Percentiles rank a stretch among this genome's conserved stretches.
Conservation (phyloP, 2,329 filamentous ascomycete species). For the Cephalotrichum gorgonifer region DNA sequence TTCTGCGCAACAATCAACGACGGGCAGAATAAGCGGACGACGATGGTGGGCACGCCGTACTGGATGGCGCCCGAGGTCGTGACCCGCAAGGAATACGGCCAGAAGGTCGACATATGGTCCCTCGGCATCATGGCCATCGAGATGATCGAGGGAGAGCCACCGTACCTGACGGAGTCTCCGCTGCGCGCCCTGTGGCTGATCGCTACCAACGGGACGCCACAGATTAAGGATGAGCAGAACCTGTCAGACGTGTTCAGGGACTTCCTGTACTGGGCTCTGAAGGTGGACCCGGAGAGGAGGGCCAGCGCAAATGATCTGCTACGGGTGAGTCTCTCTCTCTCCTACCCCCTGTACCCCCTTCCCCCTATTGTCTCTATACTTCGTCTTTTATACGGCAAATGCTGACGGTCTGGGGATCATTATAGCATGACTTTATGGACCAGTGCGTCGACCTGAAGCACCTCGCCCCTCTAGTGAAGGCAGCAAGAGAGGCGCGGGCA, state of each 20-base stretch:
- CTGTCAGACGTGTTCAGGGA: constrained; percentile 76
- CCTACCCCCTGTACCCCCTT: constrained; percentile 17
- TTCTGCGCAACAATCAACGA: constrained; percentile 99
- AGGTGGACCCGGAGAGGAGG: constrained; percentile 94
- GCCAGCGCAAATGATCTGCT: constrained; percentile 90
- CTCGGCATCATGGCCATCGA: constrained; percentile 99
- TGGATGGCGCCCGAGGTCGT: constrained; percentile 99
- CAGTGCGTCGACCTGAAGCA: constrained; percentile 63
- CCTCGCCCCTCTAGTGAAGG: constrained; percentile 76
- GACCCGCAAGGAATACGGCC: constrained; percentile 92
- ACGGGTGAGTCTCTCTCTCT: constrained; percentile 51
- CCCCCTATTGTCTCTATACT: background rate
- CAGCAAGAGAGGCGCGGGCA: constrained; percentile 73
- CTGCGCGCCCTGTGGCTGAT: constrained; percentile 90
- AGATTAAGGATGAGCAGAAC: constrained; percentile 85
- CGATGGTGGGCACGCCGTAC: constrained; percentile 98
- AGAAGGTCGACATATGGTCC: constrained; percentile 98
- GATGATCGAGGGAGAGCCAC: constrained; percentile 98
- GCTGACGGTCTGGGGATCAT: background rate
- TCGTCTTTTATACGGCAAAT: background rate
- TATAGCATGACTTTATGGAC: constrained; percentile 72
- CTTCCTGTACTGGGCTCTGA: constrained; percentile 85
- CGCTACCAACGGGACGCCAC: constrained; percentile 89
- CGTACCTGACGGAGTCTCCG: constrained; percentile 91
- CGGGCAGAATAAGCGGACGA: constrained; percentile 91